These are phyloP conservation scores for Metschnikowia cubensis DNA, from an alignment of 805 yeast species.

Conservation along the genomic window DNA sequence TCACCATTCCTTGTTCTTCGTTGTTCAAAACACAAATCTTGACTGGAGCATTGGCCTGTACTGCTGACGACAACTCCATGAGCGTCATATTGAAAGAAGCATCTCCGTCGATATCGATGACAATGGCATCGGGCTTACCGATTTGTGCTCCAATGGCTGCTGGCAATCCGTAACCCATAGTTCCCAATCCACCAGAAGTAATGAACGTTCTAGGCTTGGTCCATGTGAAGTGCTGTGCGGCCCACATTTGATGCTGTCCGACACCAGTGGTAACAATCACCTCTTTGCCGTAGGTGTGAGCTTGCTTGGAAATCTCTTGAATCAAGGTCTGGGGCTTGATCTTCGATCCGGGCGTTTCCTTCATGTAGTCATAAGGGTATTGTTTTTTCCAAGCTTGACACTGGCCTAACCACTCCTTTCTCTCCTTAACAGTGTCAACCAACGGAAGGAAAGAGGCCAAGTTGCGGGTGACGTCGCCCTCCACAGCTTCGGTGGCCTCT, in stretches of 20 bases:
- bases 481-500: constrained; percentile 91
- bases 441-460: constrained; percentile 70
- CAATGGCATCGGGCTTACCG: constrained; percentile 90
- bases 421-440: constrained; percentile 56
- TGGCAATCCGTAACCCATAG: constrained; percentile 98
- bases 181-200: constrained; percentile 98
- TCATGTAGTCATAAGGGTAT: constrained; percentile 80
- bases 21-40: constrained; percentile 87
- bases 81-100: constrained; percentile 99
- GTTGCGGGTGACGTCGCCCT: constrained; percentile 89
- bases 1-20: constrained; percentile 99
- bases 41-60: constrained; percentile 87
- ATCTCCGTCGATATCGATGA: constrained; percentile 97
- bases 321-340: constrained; percentile 94
- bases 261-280: constrained; percentile 96
- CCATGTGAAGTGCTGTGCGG: constrained; percentile 97
- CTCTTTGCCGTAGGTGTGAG: constrained; percentile 59
- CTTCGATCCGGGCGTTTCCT: constrained; percentile 72
- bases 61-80: constrained; percentile 89
- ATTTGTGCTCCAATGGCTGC: constrained; percentile 98
- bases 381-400: constrained; percentile 78
- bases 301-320: constrained; percentile 69
- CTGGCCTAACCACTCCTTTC: constrained; percentile 76
- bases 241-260: constrained; percentile 99
- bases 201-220: constrained; percentile 86